Evolutionary conservation across 768 basidiomycete species (phyloP), one percentile per base, ranked within the genome.

Genomic region (Vararia minispora): DNA sequence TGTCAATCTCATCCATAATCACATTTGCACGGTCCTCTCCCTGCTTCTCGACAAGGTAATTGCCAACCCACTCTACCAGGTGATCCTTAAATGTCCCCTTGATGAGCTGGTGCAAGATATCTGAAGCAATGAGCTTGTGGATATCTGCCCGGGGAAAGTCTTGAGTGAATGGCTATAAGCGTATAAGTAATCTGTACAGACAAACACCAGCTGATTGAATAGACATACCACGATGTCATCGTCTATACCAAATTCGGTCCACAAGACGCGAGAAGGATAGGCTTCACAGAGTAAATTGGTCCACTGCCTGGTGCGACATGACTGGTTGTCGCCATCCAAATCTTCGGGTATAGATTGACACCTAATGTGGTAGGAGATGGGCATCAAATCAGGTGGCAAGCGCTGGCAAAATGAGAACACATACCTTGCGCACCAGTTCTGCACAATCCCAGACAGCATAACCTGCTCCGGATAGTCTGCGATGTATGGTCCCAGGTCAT

Each of bases 401-500:
- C 4, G 14, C 2, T 23, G 9, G 36, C 7, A n/a, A 16, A 6
- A n/a, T 13, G 8, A 7, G 17, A 24, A 16, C 13, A 28, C 27
- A 17, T 32, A 50, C 47, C 23, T 37, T 5, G 38, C 33, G 35
- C 49, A 50, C 49, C 49, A 50, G 2, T 39, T 35, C 22, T 50
- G 46, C 3, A 50, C 47, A 5, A 48, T 44, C 3, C 26, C 14
- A 1, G 49, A 39, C 1, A 45, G 21, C 5, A 39, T 16, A 3
- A 36, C 42, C 25, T 50, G 49, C 34, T 50, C 49, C 2, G 47
- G 49, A 26, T 50, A 50, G 37, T 50, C 49, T 13, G 47, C 49
- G 29, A 50, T 50, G 32, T 41, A 50, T 13, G 49, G 47, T 0
- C 47, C 49, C n/a, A 49, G 33, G 9, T 24, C 45, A 26, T 24